Percentiles rank a stretch among this genome's conserved stretches.
Conservation (phyloP, 169 alveolate species). For the Plasmodium cynomolgi region DNA sequence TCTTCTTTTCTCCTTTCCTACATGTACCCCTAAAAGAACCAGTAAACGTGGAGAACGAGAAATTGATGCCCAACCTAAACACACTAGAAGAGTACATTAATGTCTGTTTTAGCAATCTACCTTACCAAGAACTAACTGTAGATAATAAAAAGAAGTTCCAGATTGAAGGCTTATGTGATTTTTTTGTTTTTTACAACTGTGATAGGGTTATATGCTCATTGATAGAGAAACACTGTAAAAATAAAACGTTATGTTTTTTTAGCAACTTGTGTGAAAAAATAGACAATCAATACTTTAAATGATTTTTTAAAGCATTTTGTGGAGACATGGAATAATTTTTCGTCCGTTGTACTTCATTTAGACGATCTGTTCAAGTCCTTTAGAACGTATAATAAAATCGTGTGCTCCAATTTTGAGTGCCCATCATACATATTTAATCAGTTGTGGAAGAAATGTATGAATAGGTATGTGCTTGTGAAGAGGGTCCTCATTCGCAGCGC, state of each 20-base stretch:
- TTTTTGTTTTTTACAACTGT: constrained; percentile 62
- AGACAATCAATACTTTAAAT: constrained; percentile 41
- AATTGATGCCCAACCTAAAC: constrained; percentile 4
- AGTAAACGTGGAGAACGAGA: constrained; percentile 26
- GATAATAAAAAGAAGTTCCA: constrained; percentile 33
- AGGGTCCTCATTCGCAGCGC: constrained; percentile 16
- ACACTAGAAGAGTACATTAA: constrained; percentile 46
- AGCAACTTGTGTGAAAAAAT: constrained; percentile 6
- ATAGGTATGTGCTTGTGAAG: constrained; percentile 20
- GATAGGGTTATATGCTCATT: constrained; percentile 36
- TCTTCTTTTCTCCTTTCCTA: not conserved
- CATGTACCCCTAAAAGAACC: not conserved
- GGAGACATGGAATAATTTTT: constrained; percentile 44
- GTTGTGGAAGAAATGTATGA: constrained; percentile 38
- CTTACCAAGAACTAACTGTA: constrained; percentile 19
- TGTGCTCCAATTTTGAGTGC: constrained; percentile 2
- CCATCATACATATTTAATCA: constrained; percentile 48
- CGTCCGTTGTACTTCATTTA: constrained; percentile 37
- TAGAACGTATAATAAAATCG: constrained; percentile 19
- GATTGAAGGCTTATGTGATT: constrained; percentile 32
- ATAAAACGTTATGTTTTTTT: constrained; percentile 32
- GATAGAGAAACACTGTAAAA: constrained; percentile 43
- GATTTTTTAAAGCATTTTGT: constrained; percentile 47
- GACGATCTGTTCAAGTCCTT: constrained; percentile 50
- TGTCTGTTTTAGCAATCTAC: constrained; percentile 14